Base-by-base conservation (phyloP, 148 eudicot genomes). In the Vaccinium corymbosum region DNA sequence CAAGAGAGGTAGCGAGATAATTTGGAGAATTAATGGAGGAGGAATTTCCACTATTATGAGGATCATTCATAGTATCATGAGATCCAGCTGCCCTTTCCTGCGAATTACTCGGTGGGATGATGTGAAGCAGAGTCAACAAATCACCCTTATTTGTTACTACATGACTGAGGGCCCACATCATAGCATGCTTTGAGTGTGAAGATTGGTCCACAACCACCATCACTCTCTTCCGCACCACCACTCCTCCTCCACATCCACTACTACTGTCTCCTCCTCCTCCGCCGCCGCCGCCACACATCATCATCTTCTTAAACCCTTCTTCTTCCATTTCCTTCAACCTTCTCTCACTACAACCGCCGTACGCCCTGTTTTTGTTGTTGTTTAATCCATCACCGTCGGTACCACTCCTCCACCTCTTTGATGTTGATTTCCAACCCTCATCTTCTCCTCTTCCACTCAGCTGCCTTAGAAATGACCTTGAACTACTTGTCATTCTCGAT, bases 151-250 rank as follows among this genome's bases (percentile, higher is more conserved):
- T 94, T 20, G 98, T 82, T 1, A 96, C 94, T 1, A 96, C 94
- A 90, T 96, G 98, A 27, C 95, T 94, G 0, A 96, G 86, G 0
- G 98, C 98, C 98, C 98, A 96, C 92, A 96, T 90, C 97, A 94
- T 93, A 0, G 98, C 98, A 86, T 96, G 97, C 76, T 93, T 96
- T 6, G 98, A 91, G 79, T 94, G 93, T 3, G 93, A 85, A 32
- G 91, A 83, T 7, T 92, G 87, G 85, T 96, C 98, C 79, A 95
- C 98, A 15, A 94, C 95, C 15, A 94, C 98, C 98, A 96, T 96
- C 7, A 96, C 97, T 72, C 98, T 94, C 79, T 96, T 96, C 89
- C 87, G 90, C 87, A 83, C 80, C 86, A 83, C 89, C 82, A 81
- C 22, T 15, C 62, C 74, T 57, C 38, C 74, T 57, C 38, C n/a